Evolutionary conservation across 441 rosid species (phyloP).

Genomic region (Gossypium schwendimanii): DNA sequence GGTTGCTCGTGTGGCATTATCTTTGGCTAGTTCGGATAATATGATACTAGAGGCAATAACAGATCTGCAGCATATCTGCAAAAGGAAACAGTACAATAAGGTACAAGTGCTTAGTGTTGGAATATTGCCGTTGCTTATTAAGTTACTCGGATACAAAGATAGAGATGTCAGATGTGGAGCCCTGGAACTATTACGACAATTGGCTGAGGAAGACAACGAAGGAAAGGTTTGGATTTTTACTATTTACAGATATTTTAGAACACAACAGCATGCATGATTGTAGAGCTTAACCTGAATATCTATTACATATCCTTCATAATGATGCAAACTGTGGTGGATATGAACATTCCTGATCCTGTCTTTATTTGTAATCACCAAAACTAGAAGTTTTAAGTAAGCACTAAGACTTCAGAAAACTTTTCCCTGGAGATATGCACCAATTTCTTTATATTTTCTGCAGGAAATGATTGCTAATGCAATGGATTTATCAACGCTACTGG

Average conservation of each 20-base stretch:
- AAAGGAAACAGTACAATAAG: slow-evolving; percentile 41
- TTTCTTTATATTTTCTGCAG: slow-evolving; percentile 29
- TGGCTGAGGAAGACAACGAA: slow-evolving; percentile 51
- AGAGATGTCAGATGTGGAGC: slow-evolving; percentile 50
- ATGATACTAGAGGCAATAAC: slow-evolving; percentile 66
- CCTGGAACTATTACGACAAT: slow-evolving; percentile 42
- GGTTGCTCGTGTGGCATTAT: slow-evolving; percentile 59
- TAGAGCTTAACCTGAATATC: neutral
- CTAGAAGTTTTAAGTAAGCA: no score
- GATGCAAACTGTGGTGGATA: no score
- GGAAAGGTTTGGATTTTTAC: slow-evolving; percentile 46
- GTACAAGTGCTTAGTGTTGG: slow-evolving; percentile 46
- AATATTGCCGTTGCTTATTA: slow-evolving; percentile 51
- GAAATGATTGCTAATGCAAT: slow-evolving; percentile 48
- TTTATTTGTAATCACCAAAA: no score
- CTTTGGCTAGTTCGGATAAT: slow-evolving; percentile 55
- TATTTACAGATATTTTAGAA: neutral
- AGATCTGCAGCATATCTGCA: slow-evolving; percentile 58
- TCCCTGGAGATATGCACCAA: neutral
- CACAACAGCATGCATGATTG: neutral
- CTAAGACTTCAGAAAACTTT: neutral
- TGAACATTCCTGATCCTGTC: no score
- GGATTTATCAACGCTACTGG: slow-evolving; percentile 42
- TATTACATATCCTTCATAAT: neutral
- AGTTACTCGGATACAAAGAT: slow-evolving; percentile 43